Conservation (phyloP, 1,284 basidiomycete genomes). For the Ceratobasidium theobromae region DNA sequence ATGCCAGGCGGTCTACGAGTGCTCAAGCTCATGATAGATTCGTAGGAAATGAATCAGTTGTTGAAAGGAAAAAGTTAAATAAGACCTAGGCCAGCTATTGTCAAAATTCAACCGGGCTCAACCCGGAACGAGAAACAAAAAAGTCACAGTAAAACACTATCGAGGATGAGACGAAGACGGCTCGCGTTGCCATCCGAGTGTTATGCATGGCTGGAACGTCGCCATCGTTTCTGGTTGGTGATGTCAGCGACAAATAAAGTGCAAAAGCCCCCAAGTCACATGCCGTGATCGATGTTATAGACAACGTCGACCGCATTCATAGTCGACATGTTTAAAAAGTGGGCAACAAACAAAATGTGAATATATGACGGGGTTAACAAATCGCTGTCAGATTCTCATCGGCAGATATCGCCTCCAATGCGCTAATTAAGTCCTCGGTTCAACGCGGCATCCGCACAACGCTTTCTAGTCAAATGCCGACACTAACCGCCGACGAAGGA, state of each 20-base stretch:
- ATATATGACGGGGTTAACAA: background rate
- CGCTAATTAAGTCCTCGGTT: conserved; percentile 93
- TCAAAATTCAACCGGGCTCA: conserved; percentile 20
- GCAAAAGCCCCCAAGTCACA: background rate
- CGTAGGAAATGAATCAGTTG: background rate
- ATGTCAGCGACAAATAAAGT: background rate
- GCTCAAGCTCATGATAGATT: conserved; percentile 19
- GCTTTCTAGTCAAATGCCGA: conserved; percentile 83
- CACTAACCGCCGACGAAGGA: conserved; percentile 54
- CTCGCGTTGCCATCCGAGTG: no score
- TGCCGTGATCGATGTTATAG: background rate
- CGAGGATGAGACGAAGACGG: background rate
- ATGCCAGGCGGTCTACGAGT: conserved; percentile 25
- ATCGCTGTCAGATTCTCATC: conserved; percentile 72
- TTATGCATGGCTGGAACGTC: no score
- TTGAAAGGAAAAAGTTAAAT: background rate
- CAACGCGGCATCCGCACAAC: conserved; percentile 85
- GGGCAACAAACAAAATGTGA: conserved; percentile 9
- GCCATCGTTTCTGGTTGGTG: conserved; percentile 28
- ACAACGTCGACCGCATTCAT: background rate
- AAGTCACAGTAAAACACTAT: background rate
- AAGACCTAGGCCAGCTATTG: conserved; percentile 15
- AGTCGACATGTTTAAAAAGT: conserved; percentile 38
- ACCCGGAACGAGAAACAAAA: background rate
- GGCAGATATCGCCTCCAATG: conserved; percentile 87